These are phyloP conservation scores for Psilocybe azurescens DNA, from an alignment of 768 basidiomycete genomes.

Conservation along the genomic window DNA sequence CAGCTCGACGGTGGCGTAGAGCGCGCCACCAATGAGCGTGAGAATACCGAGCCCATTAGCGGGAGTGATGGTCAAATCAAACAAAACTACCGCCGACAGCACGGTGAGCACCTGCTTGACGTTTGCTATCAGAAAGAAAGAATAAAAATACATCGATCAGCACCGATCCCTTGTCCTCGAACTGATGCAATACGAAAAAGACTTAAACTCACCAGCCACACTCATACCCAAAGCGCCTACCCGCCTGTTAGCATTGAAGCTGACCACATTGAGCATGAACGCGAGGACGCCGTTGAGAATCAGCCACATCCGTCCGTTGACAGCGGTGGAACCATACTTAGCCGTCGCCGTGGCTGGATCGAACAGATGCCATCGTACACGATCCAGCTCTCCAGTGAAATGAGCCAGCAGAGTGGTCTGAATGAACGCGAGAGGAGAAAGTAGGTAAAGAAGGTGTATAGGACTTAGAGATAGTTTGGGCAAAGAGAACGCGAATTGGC, in stretches of 20 bases:
- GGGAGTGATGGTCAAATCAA: constrained; percentile 79
- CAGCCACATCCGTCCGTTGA: constrained; percentile 55
- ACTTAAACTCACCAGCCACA: constrained; percentile 69
- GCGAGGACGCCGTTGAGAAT: constrained; percentile 85
- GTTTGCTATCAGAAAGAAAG: constrained; percentile 56
- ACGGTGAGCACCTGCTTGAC: constrained; percentile 95
- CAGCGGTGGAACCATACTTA: constrained; percentile 13
- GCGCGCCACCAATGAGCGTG: constrained; percentile 86
- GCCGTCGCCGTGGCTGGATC: constrained; percentile 32
- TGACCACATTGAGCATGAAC: constrained; percentile 91
- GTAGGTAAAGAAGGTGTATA: constrained; percentile 85
- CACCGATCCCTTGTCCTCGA: background rate
- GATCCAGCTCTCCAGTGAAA: constrained; percentile 78
- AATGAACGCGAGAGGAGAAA: constrained; percentile 91
- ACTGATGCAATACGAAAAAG: background rate
- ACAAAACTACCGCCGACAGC: constrained; percentile 81
- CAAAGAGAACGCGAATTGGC: constrained; percentile 19
- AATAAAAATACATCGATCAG: background rate
- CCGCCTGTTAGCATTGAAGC: constrained; percentile 94
- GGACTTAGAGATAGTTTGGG: constrained; percentile 51
- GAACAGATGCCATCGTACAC: constrained; percentile 43
- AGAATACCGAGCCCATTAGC: constrained; percentile 84
- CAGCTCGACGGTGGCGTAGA: constrained; percentile 76
- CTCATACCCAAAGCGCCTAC: constrained; percentile 91
- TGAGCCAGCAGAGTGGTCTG: constrained; percentile 84